Percentiles rank a stretch among this genome's conserved stretches.
Evolutionary conservation across 2,329 filamentous ascomycete genomes (phyloP).

Genomic region (Tolypocladium sp.): DNA sequence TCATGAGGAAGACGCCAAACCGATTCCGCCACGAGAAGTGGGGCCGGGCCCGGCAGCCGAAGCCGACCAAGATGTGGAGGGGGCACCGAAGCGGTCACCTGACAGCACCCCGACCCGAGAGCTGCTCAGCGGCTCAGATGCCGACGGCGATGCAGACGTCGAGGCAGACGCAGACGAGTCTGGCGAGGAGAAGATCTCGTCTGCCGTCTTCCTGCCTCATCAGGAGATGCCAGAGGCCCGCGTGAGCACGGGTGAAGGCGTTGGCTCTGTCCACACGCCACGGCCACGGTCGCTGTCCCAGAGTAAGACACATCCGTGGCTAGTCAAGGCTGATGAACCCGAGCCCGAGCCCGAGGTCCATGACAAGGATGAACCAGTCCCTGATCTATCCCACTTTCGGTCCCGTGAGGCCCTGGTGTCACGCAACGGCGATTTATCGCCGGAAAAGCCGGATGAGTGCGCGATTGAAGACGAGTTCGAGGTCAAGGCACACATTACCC

Average conservation of each 20-base stretch:
- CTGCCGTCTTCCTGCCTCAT: constrained; percentile 73
- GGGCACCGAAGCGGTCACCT: constrained; percentile 25
- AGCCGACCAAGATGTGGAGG: constrained; percentile 15
- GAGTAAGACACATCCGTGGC: constrained; percentile 38
- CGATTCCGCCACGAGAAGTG: constrained; percentile 12
- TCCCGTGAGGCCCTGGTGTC: constrained; percentile 19
- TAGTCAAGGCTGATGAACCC: constrained; percentile 47
- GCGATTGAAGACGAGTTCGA: constrained; percentile 34
- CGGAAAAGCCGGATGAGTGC: constrained; percentile 27
- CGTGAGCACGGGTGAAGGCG: constrained; percentile 17
- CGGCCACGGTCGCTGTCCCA: constrained; percentile 33
- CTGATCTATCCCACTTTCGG: constrained; percentile 14
- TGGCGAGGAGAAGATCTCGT: constrained; percentile 80
- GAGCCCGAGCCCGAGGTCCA: constrained; percentile 22
- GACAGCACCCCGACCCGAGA: constrained; percentile 28
- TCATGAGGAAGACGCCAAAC: constrained; percentile 12
- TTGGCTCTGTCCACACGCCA: constrained; percentile 33
- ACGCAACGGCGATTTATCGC: constrained; percentile 20
- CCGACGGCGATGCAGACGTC: constrained; percentile 9
- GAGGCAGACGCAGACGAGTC: constrained; percentile 47
- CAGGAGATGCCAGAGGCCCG: constrained; percentile 39
- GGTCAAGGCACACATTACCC: constrained; percentile 16
- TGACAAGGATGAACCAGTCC: constrained; percentile 13
- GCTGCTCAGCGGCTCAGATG: constrained; percentile 20
- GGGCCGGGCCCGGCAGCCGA: constrained; percentile 13